Percentiles rank a stretch among this genome's conserved stretches.
These are phyloP conservation scores for Brassica incana DNA, from an alignment of 345 rosid species.

Conservation along the genomic window DNA sequence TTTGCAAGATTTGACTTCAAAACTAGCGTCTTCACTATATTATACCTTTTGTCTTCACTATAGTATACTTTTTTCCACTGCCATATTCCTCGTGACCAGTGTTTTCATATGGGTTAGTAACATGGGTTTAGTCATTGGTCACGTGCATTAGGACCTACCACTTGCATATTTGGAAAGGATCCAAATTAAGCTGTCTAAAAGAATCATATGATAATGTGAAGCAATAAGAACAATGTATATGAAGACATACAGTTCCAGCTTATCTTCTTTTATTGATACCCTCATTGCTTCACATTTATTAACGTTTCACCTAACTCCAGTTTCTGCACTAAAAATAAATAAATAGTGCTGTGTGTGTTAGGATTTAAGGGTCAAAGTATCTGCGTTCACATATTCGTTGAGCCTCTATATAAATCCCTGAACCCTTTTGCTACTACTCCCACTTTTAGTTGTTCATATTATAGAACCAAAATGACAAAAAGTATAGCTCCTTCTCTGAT, in stretches of 20 bases:
- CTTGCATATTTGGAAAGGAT: conserved; percentile 26
- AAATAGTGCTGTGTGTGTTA: background rate
- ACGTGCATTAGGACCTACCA: conserved; percentile 39
- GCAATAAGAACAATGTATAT: background rate
- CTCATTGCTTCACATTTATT: conserved; percentile 31
- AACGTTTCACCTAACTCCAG: conserved; percentile 31
- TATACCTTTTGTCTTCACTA: background rate
- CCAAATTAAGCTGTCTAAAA: conserved; percentile 29
- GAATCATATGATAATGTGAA: conserved; percentile 23
- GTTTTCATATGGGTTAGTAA: conserved; percentile 29
- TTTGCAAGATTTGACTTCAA: conserved; percentile 11
- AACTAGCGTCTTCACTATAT: conserved; percentile 5
- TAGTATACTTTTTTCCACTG: conserved; percentile 22
- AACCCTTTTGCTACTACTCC: conserved; percentile 20
- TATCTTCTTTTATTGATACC: conserved; percentile 32
- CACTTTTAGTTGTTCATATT: background rate
- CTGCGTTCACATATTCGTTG: conserved; percentile 23
- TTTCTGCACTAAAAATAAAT: background rate
- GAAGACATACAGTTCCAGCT: conserved; percentile 36
- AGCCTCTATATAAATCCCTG: conserved; percentile 21
- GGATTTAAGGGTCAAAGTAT: conserved; percentile 27
- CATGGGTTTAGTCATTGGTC: conserved; percentile 38
- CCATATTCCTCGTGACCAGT: conserved; percentile 29
- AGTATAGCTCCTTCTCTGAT: conserved; percentile 21
- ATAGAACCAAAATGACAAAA: conserved; percentile 31